Evolutionary conservation across 1,139 yeast genomes (phyloP).

Genomic region (Zygosaccharomyces pseudobailii): DNA sequence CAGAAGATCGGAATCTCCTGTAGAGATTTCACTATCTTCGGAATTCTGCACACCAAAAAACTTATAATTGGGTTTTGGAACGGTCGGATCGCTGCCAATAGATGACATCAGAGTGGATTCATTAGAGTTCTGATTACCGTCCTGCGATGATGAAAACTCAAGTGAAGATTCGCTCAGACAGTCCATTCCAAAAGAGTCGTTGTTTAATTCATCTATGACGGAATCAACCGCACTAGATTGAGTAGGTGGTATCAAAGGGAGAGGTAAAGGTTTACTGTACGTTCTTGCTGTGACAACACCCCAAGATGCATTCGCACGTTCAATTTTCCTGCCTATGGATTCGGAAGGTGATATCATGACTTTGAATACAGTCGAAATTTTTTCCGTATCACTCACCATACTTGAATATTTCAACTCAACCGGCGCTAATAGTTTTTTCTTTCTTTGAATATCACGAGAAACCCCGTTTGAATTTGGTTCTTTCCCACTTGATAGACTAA

Average conservation of each 20-base stretch:
- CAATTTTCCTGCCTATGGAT: constrained; percentile 12
- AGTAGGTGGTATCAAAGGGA: constrained; percentile 2
- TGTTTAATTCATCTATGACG: constrained; percentile 10
- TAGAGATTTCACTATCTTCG: not conserved
- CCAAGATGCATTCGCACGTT: constrained; percentile 21
- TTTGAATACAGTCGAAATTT: constrained; percentile 14
- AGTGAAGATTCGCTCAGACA: constrained; percentile 3
- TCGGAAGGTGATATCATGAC: constrained; percentile 9
- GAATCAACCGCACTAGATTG: constrained; percentile 9
- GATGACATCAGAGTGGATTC: constrained; percentile 3
- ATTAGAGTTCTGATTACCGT: constrained; percentile 1
- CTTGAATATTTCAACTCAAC: constrained; percentile 19
- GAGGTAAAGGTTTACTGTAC: constrained; percentile 22
- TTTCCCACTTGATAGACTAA: not conserved
- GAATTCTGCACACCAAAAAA: not conserved
- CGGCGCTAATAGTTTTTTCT: constrained; percentile 22
- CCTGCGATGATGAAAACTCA: not conserved
- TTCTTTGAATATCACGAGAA: constrained; percentile 5
- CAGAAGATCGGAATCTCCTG: constrained; percentile 4
- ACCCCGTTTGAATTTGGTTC: not conserved
- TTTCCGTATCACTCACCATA: constrained; percentile 5
- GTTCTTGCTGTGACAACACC: constrained; percentile 14
- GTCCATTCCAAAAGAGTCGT: constrained; percentile 5
- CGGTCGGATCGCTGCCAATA: constrained; percentile 1
- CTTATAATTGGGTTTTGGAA: constrained; percentile 4